Conservation (phyloP, 257 asterid species). For the Schizonepeta tenuifolia region DNA sequence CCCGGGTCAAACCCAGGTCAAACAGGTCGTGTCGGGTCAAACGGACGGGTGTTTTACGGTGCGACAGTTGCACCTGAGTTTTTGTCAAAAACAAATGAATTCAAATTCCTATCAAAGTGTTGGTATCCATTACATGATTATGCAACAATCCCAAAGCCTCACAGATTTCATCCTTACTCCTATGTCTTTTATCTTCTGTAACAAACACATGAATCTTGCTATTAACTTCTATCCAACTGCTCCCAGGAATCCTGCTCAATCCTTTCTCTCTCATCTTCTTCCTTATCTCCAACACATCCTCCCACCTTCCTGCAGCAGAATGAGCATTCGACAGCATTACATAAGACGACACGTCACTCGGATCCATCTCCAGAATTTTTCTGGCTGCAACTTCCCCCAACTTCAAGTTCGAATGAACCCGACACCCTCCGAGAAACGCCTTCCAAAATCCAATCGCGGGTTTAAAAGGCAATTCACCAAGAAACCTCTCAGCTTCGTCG, state of each 20-base stretch:
- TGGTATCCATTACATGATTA: conserved; percentile 36
- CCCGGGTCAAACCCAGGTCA: too few relatives aligned
- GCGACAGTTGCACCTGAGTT: too few relatives aligned
- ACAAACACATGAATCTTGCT: conserved; percentile 70
- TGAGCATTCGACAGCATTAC: conserved; percentile 90
- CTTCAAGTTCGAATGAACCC: conserved; percentile 57
- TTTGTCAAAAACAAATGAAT: too few relatives aligned
- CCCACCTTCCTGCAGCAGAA: conserved; percentile 86
- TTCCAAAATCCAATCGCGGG: conserved; percentile 93
- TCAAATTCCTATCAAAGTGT: conserved; percentile 26
- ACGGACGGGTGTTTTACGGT: too few relatives aligned
- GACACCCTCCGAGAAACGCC: conserved; percentile 84
- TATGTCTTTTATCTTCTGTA: conserved; percentile 58
- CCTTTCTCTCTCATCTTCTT: conserved; percentile 65
- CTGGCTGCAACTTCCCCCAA: conserved; percentile 63
- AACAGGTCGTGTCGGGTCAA: too few relatives aligned
- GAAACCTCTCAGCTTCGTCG: conserved; percentile 60
- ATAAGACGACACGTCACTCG: conserved; percentile 80
- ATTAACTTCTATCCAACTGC: conserved; percentile 79
- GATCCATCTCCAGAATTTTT: conserved; percentile 67
- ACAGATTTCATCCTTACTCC: conserved; percentile 45
- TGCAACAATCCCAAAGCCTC: conserved; percentile 42
- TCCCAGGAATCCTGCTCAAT: conserved; percentile 65
- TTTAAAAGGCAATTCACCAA: conserved; percentile 71
- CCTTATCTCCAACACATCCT: conserved; percentile 48